Evolutionary conservation across 2,329 filamentous ascomycete genomes (phyloP), one percentile per base, ranked within the genome.

Genomic region (Ceratocystiopsis sp.): DNA sequence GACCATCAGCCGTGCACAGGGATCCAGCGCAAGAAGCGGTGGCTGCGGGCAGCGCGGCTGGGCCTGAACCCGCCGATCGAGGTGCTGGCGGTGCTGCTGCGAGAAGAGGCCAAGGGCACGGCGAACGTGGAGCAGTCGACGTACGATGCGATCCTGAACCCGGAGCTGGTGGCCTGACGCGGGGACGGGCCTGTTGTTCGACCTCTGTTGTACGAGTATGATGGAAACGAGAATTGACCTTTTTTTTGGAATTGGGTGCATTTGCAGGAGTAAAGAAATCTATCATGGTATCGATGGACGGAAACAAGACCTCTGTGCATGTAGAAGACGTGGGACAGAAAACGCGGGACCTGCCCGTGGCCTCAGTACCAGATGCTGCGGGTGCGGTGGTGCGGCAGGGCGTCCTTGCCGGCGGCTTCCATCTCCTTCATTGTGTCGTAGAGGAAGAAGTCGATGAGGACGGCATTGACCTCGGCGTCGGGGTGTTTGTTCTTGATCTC

Each of bases 381-480:
- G 37, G 87, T 94, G 49, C 87, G 71, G 61, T 95, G 87, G 61
- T 94, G 86, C 6, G 84, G 84, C 47, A 85, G 73, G 36, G 64
- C 67, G 55, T 78, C 73, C 44, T 68, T 59, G 42, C 76, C 66
- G 50, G 66, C 58, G 1, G 63, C 66, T 59, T 96, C 89, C 56
- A 82, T 60, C 55, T 85, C 80, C 59, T 96, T 98, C 63, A 91
- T 86, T 16, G 81, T 77, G 62, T 98, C 91, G 57, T 98, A 98
- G 44, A 98, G 65, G 60, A 95, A 94, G 62, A 96, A 98, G 60
- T 98, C 91, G 49, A 98, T 91, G 53, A 98, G 61, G 35, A 96
- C 84, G 21, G 91, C 87, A 57, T 98, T 98, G 52, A 80, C 61
- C 42, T 73, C 67, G 1, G 78, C 69, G 11, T 80, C 76, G 1